Evolutionary conservation across 2,329 filamentous ascomycete genomes (phyloP), one percentile per base, ranked within the genome.

Genomic region (Ramichloridium luteum): DNA sequence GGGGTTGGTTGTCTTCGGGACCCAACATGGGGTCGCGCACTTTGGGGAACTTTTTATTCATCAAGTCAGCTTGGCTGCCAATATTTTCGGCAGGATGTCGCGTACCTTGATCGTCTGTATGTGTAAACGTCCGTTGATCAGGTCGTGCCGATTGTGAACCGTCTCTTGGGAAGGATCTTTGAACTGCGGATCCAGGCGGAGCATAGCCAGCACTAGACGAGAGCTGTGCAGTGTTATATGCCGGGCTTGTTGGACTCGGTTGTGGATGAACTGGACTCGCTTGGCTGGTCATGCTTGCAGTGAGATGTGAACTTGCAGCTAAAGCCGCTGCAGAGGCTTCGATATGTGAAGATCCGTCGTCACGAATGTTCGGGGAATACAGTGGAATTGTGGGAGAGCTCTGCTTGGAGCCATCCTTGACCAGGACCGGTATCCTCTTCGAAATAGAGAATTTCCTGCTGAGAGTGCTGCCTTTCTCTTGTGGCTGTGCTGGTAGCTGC

Each of bases 401-500:
- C 39, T 66, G 64, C 45, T 66, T 67, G 28, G 61, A 55, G 14
- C 55, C 57, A 30, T 60, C 58, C 13, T 27, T 29, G 25, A 36
- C 38, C 27, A 43, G 43, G 34, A 67, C 55, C 54, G 66, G 66
- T 35, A 67, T 56, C 46, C 64, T 65, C 53, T 67, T 67, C 26
- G 62, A n/a, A n/a, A n/a, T 67, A 41, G 62, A 66, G 49, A 66
- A 67, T 46, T 67, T 67, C 41, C 64, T 57, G 39, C 63, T 67
- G 38, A 67, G 54, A 39, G 60, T 61, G 50, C 61, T 64, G 36
- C 57, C 60, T 33, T 57, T 50, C 41, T 49, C 48, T n/a, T 8
- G n/a, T 23, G 20, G 20, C 8, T 8, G 20, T 23, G 8, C 8
- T 23, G 20, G 20, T n/a, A 23, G 20, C n/a, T 23, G 20, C n/a